Evolutionary conservation across 2,329 filamentous ascomycete genomes (phyloP), one percentile per base, ranked within the genome.

Genomic region (Albophoma yamanashiensis): DNA sequence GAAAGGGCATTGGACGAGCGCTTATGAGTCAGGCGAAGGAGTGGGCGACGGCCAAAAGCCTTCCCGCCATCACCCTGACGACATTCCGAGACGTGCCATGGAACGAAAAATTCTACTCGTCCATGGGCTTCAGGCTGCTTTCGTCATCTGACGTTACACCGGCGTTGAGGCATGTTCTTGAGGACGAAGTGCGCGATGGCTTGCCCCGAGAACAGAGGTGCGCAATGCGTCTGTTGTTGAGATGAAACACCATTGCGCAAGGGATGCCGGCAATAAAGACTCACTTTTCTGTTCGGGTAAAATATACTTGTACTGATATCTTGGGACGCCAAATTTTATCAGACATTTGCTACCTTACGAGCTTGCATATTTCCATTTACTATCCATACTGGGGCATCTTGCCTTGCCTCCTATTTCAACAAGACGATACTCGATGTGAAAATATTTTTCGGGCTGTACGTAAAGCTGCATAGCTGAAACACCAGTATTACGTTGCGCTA

Each of bases 21-120:
- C 52, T 63, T 9, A 39, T 63, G 38, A 38, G 45, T 42, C 25
- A 50, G 14, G 62, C 59, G 15, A 56, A 25, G 31, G 8, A 38
- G 4, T 59, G 58, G 50, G 50, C 58, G 4, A 34, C 9, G 4
- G 17, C 25, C 25, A 40, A 59, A 11, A 27, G 45, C n/a, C 45
- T 62, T 20, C 57, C 59, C 2, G 60, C 50, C 20, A 34, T 62
- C 9, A 63, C 58, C 34, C 55, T 63, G 25, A 63, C 62, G 20
- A 63, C 61, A n/a, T 63, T 61, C 31, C 57, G 58, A 9, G 47
- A 60, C 31, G 57, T 63, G 38, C 62, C 60, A 4, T 63, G 62
- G 62, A 63, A 61, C 42, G 62, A 62, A 2, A 42, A 20, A n/a
- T 63, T 63, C 15, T 63, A 62, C 50, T 38, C 52, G 17, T 45